Evolutionary conservation across 805 yeast species (phyloP), one percentile per base, ranked within the genome.

Genomic region (Ogataea ganodermae): DNA sequence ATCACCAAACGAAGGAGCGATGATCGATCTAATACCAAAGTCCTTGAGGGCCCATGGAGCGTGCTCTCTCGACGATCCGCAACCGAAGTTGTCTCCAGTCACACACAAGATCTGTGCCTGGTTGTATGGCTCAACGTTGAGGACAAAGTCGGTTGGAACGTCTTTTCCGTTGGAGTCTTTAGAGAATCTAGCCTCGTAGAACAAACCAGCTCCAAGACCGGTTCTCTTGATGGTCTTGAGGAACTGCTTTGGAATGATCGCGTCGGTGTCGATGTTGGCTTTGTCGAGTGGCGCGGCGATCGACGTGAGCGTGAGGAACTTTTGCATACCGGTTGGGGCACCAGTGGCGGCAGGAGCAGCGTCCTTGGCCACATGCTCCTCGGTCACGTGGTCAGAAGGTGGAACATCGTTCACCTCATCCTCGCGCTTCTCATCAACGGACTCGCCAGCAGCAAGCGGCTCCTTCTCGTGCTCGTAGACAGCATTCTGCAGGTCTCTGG

Each of bases 1-100:
- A 71, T 94, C 99, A 68, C 98, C 99, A 60, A 92, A 94, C 0
- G 97, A 90, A 48, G 98, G 99, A 5, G 98, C 98, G 68, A 94
- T 91, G 63, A 94, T 87, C 54, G 92, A 85, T 69, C 87, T 85
- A 69, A 94, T 90, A 70, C 99, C 99, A 63, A 94, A 94, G 72
- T 94, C 99, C 62, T 90, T 91, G 57, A 94, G 78, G 2, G 99
- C 98, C 99, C 99, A 94, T 49, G 99, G 98, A 27, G 99, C 99
- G 64, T 94, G 99, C 71, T 94, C 99, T 79, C 99, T 89, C 1
- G 97, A 91, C 33, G 97, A 91, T 62, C 99, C 99, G 75, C 99
- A 94, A 57, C 99, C 99, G 66, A 94, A 94, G 76, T 94, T 94
- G 66, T 89, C 96, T 68, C 99, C 99, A 35, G 95, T 83, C 50